Base-by-base conservation (phyloP, 2,329 filamentous ascomycete species). In the Lecanoromycetidae sp. region DNA sequence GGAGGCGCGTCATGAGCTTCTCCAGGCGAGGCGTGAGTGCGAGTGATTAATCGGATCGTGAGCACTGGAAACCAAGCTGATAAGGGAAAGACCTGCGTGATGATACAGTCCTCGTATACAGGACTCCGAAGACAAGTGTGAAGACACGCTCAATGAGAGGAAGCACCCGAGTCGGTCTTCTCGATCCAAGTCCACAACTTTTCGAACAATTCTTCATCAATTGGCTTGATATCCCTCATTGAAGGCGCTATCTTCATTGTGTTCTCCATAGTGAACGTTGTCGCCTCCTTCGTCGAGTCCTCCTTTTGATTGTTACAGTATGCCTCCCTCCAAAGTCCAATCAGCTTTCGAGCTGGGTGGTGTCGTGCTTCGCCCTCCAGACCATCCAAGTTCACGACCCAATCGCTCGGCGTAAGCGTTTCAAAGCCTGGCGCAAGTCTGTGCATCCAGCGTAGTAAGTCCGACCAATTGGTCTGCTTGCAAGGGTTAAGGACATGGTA, bases 401-500 rank as follows among this genome's bases (percentile, higher is more conserved):
- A 74, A 44, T 71, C 65, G 7, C 60, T 58, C 32, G 66, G 61
- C 2, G 64, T 51, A 1, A 76, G 66, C 5, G 62, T 57, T 15
- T 66, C 60, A 39, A 73, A 74, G 3, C 67, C 65, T 2, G 74
- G 74, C 0, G 79, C 64, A 2, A 80, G 58, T 42, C 76, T 70
- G 0, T 62, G 48, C 0, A 70, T 74, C 72, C 74, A 79, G 30
- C 2, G 0, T 3, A 55, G 43, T 4, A 55, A 32, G 29, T 69
- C 55, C 9, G 51, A 19, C 52, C 50, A 57, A 26, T 50, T 56
- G 19, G 51, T 62, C 52, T 77, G 71, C 1, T 60, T 59, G 5
- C 53, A 58, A 0, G 68, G 66, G 49, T 77, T 77, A n/a, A 72
- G 63, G 7, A 80, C 61, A 48, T 78, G 72, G 49, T 70, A 75